Percentiles rank a stretch among this genome's conserved stretches.
phyloP scores from a whole-genome alignment of 768 basidiomycete species.

The Imleria badia region DNA sequence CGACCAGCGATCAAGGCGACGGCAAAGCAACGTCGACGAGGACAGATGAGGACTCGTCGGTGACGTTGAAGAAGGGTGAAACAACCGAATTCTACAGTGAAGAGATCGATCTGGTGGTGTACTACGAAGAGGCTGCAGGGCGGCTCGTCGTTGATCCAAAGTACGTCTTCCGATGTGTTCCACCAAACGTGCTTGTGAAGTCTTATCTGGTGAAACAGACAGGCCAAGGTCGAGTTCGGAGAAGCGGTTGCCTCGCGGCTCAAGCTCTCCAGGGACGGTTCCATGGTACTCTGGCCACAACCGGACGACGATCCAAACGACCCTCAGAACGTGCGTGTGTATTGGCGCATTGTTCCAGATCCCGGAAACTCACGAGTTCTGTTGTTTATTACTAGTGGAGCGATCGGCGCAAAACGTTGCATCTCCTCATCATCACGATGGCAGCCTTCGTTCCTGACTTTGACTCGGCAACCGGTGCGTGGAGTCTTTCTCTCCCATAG shows the following conservation, averaged over 20 bases:
- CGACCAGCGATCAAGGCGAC: neutral
- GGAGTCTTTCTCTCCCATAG: too few relatives aligned
- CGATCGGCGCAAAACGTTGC: conserved; percentile 42
- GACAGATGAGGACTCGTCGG: conserved; percentile 1
- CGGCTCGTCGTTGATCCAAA: conserved; percentile 61
- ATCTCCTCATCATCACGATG: conserved; percentile 48
- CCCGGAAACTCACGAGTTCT: neutral
- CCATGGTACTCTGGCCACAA: conserved; percentile 55
- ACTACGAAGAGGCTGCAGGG: conserved; percentile 57
- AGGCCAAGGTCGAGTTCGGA: conserved; percentile 51
- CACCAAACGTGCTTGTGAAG: too few relatives aligned
- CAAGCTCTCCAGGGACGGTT: conserved; percentile 46
- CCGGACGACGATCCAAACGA: conserved; percentile 49
- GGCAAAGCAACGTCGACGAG: neutral
- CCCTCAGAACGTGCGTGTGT: conserved; percentile 48
- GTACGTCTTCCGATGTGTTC: conserved; percentile 34
- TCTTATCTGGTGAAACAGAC: conserved; percentile 26
- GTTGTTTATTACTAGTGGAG: conserved; percentile 38
- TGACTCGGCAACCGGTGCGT: conserved; percentile 48
- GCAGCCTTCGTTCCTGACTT: conserved; percentile 58
- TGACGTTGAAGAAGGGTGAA: conserved; percentile 3
- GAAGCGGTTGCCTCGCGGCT: conserved; percentile 43
- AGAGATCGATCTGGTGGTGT: conserved; percentile 37
- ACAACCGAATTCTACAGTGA: neutral
- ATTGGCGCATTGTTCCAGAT: neutral